These are phyloP conservation scores for Coprinellus micaceus DNA, from an alignment of 768 basidiomycete genomes.

Conservation along the genomic window DNA sequence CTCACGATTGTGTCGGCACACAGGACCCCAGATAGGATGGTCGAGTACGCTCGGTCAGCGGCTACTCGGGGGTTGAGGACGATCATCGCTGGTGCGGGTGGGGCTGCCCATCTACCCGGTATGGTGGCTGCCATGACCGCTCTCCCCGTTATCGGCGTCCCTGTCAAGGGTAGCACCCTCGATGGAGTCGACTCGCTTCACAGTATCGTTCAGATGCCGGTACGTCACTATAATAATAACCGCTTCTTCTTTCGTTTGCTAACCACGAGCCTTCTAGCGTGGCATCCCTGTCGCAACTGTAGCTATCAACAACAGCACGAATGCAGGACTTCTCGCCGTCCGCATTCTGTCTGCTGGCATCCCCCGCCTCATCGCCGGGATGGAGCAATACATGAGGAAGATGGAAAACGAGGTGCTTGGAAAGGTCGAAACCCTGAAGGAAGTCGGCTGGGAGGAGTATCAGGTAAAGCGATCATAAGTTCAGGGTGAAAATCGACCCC, in stretches of 20 bases:
- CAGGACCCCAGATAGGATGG: constrained; percentile 84
- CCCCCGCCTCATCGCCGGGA: constrained; percentile 57
- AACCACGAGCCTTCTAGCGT: constrained; percentile 46
- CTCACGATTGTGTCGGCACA: constrained; percentile 96
- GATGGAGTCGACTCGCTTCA: constrained; percentile 97
- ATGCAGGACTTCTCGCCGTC: constrained; percentile 88
- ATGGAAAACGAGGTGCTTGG: constrained; percentile 73
- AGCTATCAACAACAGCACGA: constrained; percentile 92
- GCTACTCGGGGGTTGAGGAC: constrained; percentile 60
- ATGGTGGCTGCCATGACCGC: constrained; percentile 97
- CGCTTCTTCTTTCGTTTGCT: not conserved
- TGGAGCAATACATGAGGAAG: constrained; percentile 69
- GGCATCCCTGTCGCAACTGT: constrained; percentile 97
- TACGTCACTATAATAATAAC: constrained; percentile 37
- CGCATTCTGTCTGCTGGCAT: constrained; percentile 81
- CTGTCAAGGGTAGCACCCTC: constrained; percentile 89
- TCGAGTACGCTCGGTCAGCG: constrained; percentile 77
- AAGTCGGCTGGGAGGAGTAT: constrained; percentile 86
- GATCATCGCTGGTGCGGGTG: constrained; percentile 96
- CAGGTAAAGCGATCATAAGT: constrained; percentile 35
- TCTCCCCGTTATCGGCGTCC: constrained; percentile 92
- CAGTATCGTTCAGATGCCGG: constrained; percentile 99
- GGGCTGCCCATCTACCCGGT: constrained; percentile 95
- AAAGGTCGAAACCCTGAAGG: constrained; percentile 72
- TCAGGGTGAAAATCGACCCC: no score